These are phyloP conservation scores for Aspergillus arachidicola DNA, from an alignment of 2,329 filamentous ascomycete species.

Conservation along the genomic window DNA sequence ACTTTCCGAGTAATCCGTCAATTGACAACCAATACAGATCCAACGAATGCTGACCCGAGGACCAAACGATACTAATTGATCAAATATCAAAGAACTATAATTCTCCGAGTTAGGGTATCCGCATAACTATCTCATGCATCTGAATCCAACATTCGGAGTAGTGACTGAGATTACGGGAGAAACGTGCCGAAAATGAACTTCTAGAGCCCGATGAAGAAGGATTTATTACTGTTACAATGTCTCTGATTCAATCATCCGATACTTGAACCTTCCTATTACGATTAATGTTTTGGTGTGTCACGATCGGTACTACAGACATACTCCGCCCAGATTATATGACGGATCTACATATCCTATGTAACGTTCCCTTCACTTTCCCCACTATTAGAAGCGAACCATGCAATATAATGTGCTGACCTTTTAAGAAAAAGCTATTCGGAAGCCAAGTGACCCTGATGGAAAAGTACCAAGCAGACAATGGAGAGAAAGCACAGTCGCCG, in stretches of 20 bases:
- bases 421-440: neutral
- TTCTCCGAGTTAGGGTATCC: neutral
- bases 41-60: neutral
- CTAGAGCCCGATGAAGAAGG: neutral
- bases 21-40: neutral
- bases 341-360: neutral
- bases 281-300: neutral
- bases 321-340: neutral
- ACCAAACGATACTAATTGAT: neutral
- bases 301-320: neutral
- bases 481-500: slow-evolving; percentile 22
- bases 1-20: neutral
- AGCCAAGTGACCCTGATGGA: neutral
- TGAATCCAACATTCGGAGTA: neutral
- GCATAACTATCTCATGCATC: neutral
- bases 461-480: slow-evolving; percentile 14
- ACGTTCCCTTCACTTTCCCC: neutral
- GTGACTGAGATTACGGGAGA: neutral
- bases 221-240: neutral
- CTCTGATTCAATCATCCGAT: neutral
- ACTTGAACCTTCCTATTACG: neutral
- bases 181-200: neutral
- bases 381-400: neutral
- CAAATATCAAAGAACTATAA: neutral
- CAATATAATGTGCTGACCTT: neutral